Evolutionary conservation across 768 basidiomycete genomes (phyloP).

Genomic region (Mycena pura): DNA sequence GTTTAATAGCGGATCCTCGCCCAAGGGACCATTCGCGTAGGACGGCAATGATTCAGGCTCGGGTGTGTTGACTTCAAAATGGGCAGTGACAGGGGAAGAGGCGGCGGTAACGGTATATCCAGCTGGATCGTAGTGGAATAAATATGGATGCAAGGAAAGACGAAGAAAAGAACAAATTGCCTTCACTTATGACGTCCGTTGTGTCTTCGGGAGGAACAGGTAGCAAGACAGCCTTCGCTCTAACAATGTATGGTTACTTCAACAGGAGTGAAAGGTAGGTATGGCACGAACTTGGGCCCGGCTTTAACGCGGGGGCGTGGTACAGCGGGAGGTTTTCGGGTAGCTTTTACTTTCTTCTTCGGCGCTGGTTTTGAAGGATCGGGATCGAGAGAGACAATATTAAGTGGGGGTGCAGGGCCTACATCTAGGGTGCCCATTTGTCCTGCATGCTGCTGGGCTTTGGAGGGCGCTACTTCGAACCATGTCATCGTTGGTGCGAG

Average conservation of each 20-base stretch:
- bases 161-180: slow-evolving; percentile 42
- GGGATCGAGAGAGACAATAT: slow-evolving; percentile 23
- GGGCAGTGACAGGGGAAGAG: slow-evolving; percentile 68
- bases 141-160: background rate
- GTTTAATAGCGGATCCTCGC: slow-evolving; percentile 49
- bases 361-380: slow-evolving; percentile 45
- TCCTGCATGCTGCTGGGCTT: slow-evolving; percentile 44
- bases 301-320: slow-evolving; percentile 45
- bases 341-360: slow-evolving; percentile 60
- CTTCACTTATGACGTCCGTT: slow-evolving; percentile 66
- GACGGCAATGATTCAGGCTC: slow-evolving; percentile 50
- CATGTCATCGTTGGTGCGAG: slow-evolving; percentile 49
- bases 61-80: slow-evolving; percentile 54
- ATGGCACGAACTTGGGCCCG: slow-evolving; percentile 22
- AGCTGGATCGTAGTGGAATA: slow-evolving; percentile 30
- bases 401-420: slow-evolving; percentile 10
- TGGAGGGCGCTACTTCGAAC: slow-evolving; percentile 49
- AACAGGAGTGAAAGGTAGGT: slow-evolving; percentile 32
- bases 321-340: slow-evolving; percentile 49
- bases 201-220: slow-evolving; percentile 55
- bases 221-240: slow-evolving; percentile 33
- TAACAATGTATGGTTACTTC: slow-evolving; percentile 20
- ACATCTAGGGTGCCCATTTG: slow-evolving; percentile 32
- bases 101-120: slow-evolving; percentile 75
- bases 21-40: slow-evolving; percentile 30